Conservation (phyloP, 2,329 filamentous ascomycete species). For the Epichloe festucae region DNA sequence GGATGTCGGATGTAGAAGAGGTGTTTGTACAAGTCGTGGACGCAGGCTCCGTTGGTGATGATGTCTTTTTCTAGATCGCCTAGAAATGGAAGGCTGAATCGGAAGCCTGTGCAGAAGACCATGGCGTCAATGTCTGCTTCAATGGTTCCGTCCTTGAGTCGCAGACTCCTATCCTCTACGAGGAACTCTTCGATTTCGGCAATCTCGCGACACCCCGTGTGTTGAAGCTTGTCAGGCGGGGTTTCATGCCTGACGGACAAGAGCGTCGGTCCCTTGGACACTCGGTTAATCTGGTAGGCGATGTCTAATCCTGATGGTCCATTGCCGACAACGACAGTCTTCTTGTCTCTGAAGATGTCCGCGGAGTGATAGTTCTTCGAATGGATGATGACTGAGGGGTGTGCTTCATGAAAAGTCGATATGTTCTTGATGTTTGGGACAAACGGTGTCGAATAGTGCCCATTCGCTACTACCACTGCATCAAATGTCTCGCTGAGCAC, state of each 20-base stretch:
- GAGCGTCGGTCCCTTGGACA: slow-evolving; percentile 49
- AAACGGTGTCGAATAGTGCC: slow-evolving; percentile 59
- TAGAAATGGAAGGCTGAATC: slow-evolving; percentile 72
- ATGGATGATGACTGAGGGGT: slow-evolving; percentile 53
- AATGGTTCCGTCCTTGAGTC: slow-evolving; percentile 51
- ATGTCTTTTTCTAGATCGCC: slow-evolving; percentile 33
- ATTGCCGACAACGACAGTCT: slow-evolving; percentile 74
- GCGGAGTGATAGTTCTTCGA: slow-evolving; percentile 69
- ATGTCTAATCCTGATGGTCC: slow-evolving; percentile 79
- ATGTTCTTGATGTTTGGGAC: slow-evolving; percentile 52
- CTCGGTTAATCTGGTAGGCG: slow-evolving; percentile 55
- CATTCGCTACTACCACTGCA: slow-evolving; percentile 62
- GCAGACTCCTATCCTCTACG: slow-evolving; percentile 42
- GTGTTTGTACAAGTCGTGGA: slow-evolving; percentile 65
- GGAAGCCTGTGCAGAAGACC: slow-evolving; percentile 81
- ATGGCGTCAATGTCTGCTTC: slow-evolving; percentile 61
- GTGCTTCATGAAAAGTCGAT: slow-evolving; percentile 40
- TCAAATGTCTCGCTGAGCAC: slow-evolving; percentile 45
- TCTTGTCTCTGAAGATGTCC: slow-evolving; percentile 50
- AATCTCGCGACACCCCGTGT: slow-evolving; percentile 36
- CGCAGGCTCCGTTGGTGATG: slow-evolving; percentile 55
- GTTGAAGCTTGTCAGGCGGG: slow-evolving; percentile 29
- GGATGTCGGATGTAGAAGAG: slow-evolving; percentile 64
- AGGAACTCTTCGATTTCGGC: slow-evolving; percentile 46
- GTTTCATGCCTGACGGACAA: slow-evolving; percentile 45